Evolutionary conservation across 2,329 filamentous ascomycete species (phyloP).

Genomic region (Colletotrichum sublineola): DNA sequence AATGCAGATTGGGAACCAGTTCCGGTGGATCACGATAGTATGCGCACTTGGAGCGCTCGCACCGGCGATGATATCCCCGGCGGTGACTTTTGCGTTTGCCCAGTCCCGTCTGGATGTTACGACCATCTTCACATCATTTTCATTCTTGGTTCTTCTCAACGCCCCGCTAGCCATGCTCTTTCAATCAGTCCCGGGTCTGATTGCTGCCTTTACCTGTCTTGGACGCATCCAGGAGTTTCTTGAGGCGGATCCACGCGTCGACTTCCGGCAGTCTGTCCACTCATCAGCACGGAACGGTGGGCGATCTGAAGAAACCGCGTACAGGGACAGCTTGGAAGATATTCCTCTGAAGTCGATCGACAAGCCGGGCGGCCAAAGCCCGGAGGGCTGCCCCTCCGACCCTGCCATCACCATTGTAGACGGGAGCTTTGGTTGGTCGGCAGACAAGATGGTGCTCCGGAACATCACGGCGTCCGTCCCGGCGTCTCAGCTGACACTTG

Average conservation of each 20-base stretch:
- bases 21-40: constrained; percentile 46
- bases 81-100: constrained; percentile 50
- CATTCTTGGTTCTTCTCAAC: constrained; percentile 53
- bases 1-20: constrained; percentile 44
- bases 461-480: constrained; percentile 52
- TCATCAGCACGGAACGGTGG: constrained; percentile 5
- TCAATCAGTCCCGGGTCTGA: constrained; percentile 49
- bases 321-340: constrained; percentile 24
- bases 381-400: not conserved
- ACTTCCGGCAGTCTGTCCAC: constrained; percentile 45
- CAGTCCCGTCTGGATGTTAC: constrained; percentile 45
- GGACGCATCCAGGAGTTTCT: constrained; percentile 55
- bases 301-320: constrained; percentile 39
- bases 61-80: constrained; percentile 54
- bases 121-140: constrained; percentile 50
- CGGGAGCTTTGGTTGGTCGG: constrained; percentile 52
- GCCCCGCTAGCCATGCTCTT: constrained; percentile 51
- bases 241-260: constrained; percentile 45
- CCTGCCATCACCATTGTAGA: constrained; percentile 28
- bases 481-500: constrained; percentile 51
- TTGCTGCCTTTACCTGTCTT: constrained; percentile 52
- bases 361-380: not conserved
- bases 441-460: constrained; percentile 47
- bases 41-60: constrained; percentile 50
- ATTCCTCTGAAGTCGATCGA: constrained; percentile 10